Evolutionary conservation across 352 stramenopile genomes (phyloP), one percentile per base, ranked within the genome.

Genomic region (Globisporangium alternatum): DNA sequence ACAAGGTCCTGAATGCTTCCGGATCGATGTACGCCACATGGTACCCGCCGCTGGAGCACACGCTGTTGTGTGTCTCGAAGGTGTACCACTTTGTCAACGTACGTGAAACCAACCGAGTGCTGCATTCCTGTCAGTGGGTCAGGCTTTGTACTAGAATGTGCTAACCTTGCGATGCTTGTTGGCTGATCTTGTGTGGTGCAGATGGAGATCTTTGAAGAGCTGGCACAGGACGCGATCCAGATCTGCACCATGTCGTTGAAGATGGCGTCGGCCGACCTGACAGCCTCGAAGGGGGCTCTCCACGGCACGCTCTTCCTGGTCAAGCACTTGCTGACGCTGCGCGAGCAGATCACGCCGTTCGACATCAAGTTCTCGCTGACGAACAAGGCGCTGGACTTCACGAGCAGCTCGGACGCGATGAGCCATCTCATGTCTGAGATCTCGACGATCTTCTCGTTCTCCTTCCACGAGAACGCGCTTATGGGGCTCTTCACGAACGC

Each of bases 171-270:
- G 15, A n/a, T 9, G 17, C 10, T 64, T 1, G 0, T 53, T n/a
- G 15, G 28, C 48, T 28, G 31, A 28, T 41, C 3, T 22, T 41
- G 15, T 45, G 47, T 49, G 56, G 31, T 25, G 10, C 65, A 90
- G 83, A 90, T 87, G 72, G 78, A 93, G 56, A 93, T 95, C 52
- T 95, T 95, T 39, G 83, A 93, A 64, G 85, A 93, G 30, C 69
- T 95, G 30, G 86, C 86, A 1, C 86, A 93, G 63, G 86, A 95
- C 25, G 86, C 84, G 10, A 92, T 95, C 51, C 80, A 86, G 28
- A 84, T 92, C 33, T 95, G 84, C 56, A 88, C 84, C 0, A 81
- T 72, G 35, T 89, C 86, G 7, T 71, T 95, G 30, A 89, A 89
- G 60, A 90, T 89, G 75, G 86, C 83, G 28, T 81, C 83, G 0